Evolutionary conservation across 2,329 filamentous ascomycete species (phyloP), one percentile per base, ranked within the genome.

Genomic region (Onygenales sp.): DNA sequence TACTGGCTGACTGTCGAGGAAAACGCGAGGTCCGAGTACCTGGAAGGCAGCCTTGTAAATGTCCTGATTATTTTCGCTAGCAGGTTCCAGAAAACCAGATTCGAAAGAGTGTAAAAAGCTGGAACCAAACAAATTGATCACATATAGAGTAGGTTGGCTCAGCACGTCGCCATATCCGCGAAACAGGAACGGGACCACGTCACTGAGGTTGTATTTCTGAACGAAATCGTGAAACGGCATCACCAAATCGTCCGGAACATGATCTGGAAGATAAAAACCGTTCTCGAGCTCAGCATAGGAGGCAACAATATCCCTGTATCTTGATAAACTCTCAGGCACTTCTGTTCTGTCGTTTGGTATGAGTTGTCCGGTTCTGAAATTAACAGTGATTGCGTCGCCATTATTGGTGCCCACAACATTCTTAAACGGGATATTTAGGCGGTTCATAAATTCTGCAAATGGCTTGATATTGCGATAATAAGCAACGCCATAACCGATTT

Each of bases 401-500:
- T 27, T 4, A 27, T 27, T 27, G 21, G 21, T 27, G 21, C 4
- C 3, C 3, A 27, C 21, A 27, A 27, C 21, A 27, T 27, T 33
- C n/a, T 31, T 52, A n/a, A 57, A 53, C 2, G 57, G 37, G 11
- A 66, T 57, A 9, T 60, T 48, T 46, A 66, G 58, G 31, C 59
- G 57, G 8, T 47, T 51, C 42, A 69, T 63, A 51, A 61, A 66
- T 4, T 62, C 42, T 2, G 42, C 47, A 3, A 55, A 53, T 10
- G 59, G 56, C 4, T 56, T 49, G 6, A 54, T 60, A 46, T 65
- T 58, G 42, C 59, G 56, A 43, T 57, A 66, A 11, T 56, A 54
- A n/a, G 58, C 52, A 3, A 68, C 65, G 7, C 67, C 65, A 42
- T 62, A 63, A 50, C 67, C 64, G n/a, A 67, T 54, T 7, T 57